Conservation (phyloP, 306 rosid species). For the Cucurbita pepo region DNA sequence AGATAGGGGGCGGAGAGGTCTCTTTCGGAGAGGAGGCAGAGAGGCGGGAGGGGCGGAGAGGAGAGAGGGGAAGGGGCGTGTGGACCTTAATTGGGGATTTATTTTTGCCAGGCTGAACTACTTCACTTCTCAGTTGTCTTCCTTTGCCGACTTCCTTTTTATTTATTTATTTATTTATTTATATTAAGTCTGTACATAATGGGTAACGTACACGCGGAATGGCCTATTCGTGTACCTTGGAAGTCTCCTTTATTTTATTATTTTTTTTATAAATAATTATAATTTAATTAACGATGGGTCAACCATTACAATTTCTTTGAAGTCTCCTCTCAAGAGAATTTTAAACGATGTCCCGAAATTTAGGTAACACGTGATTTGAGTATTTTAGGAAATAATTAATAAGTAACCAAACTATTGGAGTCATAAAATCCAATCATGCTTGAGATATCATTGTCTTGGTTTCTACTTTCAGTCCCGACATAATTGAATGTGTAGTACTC, state of each 20-base stretch:
- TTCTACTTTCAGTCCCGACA: too few relatives aligned
- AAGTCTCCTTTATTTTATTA: background rate
- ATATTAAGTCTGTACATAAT: background rate
- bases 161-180: background rate
- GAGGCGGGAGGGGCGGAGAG: background rate
- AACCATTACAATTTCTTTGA: too few relatives aligned
- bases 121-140: background rate
- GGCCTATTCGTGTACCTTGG: background rate
- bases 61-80: background rate
- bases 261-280: background rate
- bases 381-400: too few relatives aligned
- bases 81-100: background rate
- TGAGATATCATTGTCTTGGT: too few relatives aligned
- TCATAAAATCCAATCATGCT: too few relatives aligned
- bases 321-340: too few relatives aligned
- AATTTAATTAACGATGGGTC: too few relatives aligned
- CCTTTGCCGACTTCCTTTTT: background rate
- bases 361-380: too few relatives aligned
- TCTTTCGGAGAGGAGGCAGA: background rate
- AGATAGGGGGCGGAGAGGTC: background rate
- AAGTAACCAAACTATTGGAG: too few relatives aligned
- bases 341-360: too few relatives aligned
- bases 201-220: constrained; percentile 2
- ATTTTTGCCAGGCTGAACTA: background rate
- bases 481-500: too few relatives aligned